A percentile compares a stretch with the other conserved stretches of the same genome.
These are phyloP conservation scores for Kregervanrija pseudodelftensis DNA, from an alignment of 805 yeast species.

Conservation along the genomic window DNA sequence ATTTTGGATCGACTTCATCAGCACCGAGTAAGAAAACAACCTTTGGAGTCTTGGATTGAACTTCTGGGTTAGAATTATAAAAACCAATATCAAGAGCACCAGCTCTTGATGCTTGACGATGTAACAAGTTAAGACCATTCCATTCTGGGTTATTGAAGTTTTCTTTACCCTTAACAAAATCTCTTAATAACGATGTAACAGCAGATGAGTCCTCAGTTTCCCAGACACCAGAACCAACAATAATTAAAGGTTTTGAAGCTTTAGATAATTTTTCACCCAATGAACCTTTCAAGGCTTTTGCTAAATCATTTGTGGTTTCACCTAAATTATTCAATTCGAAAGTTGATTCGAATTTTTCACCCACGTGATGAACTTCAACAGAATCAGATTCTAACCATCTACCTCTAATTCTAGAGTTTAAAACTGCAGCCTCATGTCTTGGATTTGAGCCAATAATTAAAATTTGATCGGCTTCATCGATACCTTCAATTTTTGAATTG, in stretches of 20 bases:
- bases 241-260: constrained; percentile 71
- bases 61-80: constrained; percentile 41
- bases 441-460: constrained; percentile 82
- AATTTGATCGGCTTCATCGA: constrained; percentile 78
- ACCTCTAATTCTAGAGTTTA: constrained; percentile 77
- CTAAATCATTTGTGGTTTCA: constrained; percentile 46
- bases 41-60: constrained; percentile 50
- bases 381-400: constrained; percentile 60
- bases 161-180: constrained; percentile 46
- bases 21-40: constrained; percentile 78
- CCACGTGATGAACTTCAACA: constrained; percentile 65
- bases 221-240: constrained; percentile 74
- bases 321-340: constrained; percentile 63
- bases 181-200: constrained; percentile 50
- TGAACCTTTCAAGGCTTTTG: constrained; percentile 55
- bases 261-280: constrained; percentile 58
- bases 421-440: constrained; percentile 83
- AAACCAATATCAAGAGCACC: constrained; percentile 86
- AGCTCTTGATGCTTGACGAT: constrained; percentile 80
- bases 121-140: constrained; percentile 77
- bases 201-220: constrained; percentile 61
- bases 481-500: constrained; percentile 72
- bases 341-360: constrained; percentile 73
- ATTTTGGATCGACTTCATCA: constrained; percentile 63
- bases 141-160: constrained; percentile 65